Evolutionary conservation across 2,329 filamentous ascomycete species (phyloP).

Genomic region (Paraconiothyrium sp.): DNA sequence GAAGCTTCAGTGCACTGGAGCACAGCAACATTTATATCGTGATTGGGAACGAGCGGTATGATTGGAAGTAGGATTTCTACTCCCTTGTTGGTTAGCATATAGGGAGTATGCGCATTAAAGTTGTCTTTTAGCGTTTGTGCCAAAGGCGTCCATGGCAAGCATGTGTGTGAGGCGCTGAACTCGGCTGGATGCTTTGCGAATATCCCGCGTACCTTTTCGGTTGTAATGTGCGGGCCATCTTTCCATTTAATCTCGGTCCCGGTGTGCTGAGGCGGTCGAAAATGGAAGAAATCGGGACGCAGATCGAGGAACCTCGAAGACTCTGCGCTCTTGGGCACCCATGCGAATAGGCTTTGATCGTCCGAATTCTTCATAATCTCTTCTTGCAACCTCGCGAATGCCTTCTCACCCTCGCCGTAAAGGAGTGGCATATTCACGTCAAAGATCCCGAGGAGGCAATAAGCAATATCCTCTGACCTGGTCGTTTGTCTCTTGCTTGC

Average conservation of each 20-base stretch:
- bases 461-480: conserved; percentile 36
- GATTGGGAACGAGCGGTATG: too few relatives aligned
- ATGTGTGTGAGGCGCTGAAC: background rate
- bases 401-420: conserved; percentile 38
- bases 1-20: background rate
- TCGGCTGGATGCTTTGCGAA: conserved; percentile 10
- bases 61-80: background rate
- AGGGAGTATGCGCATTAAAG: background rate
- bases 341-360: conserved; percentile 16
- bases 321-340: conserved; percentile 1
- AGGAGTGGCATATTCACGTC: conserved; percentile 37
- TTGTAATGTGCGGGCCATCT: too few relatives aligned
- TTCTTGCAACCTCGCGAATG: conserved; percentile 28
- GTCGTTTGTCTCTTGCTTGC: conserved; percentile 24
- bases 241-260: too few relatives aligned
- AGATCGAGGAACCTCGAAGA: background rate
- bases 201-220: background rate
- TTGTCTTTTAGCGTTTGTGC: too few relatives aligned
- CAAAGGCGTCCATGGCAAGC: too few relatives aligned
- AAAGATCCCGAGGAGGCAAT: conserved; percentile 36
- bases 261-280: too few relatives aligned
- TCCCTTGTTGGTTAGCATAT: conserved; percentile 15
- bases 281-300: too few relatives aligned
- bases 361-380: conserved; percentile 26
- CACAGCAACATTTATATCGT: background rate